A percentile compares a stretch with the other conserved stretches of the same genome.
Evolutionary conservation across 345 rosid genomes (phyloP).

Genomic region (Eucalyptus regnans): DNA sequence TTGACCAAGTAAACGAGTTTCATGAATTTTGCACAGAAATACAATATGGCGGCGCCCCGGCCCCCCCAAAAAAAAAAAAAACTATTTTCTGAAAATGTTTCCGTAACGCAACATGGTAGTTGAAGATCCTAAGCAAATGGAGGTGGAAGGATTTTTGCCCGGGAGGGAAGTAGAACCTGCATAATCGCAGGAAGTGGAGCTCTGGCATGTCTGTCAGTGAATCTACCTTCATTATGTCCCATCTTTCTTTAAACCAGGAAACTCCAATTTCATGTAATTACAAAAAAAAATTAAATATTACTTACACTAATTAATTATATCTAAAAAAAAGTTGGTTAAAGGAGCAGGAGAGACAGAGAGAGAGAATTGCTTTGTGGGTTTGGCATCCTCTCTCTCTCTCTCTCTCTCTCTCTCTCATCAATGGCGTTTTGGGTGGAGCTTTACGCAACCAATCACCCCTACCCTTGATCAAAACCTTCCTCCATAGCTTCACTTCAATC

Average conservation of each 20-base stretch:
- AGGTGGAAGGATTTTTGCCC: neutral
- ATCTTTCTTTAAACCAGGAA: neutral
- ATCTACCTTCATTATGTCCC: neutral
- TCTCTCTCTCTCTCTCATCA: neutral
- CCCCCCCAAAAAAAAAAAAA: no score
- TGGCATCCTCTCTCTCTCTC: neutral
- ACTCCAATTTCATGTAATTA: neutral
- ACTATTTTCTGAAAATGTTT: neutral
- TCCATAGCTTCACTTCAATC: neutral
- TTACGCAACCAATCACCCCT: neutral
- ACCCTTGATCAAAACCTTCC: neutral
- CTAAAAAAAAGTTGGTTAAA: neutral
- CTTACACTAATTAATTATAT: neutral
- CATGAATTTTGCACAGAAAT: neutral
- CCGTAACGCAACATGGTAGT: neutral
- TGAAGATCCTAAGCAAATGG: neutral
- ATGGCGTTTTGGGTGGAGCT: constrained; percentile 1
- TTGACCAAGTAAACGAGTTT: neutral
- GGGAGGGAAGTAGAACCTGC: neutral
- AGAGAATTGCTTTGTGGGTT: neutral
- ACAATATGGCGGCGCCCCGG: neutral
- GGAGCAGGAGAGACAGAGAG: neutral
- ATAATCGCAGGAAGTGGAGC: neutral
- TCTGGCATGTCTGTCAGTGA: neutral
- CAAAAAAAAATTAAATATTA: neutral